Evolutionary conservation across 2,329 filamentous ascomycete genomes (phyloP).

Genomic region (Knufia fluminis): DNA sequence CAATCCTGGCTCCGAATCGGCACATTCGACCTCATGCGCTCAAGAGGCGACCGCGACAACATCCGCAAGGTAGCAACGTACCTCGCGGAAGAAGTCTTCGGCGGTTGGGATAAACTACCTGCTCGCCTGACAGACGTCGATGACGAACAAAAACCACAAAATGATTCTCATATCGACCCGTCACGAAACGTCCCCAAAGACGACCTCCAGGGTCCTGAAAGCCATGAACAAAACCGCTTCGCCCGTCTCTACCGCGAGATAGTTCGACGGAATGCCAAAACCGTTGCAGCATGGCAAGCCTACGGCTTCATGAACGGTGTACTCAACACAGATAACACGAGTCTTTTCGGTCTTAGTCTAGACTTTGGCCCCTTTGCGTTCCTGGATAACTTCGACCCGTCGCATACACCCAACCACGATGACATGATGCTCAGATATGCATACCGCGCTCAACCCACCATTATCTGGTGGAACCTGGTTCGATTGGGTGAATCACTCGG

Average conservation of each 20-base stretch:
- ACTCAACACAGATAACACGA: slow-evolving; percentile 95
- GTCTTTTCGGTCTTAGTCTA: slow-evolving; percentile 75
- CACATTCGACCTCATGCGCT: slow-evolving; percentile 88
- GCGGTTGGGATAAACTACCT: slow-evolving; percentile 78
- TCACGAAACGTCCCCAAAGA: slow-evolving; percentile 47
- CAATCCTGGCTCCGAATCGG: slow-evolving; percentile 86
- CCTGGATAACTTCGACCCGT: slow-evolving; percentile 90
- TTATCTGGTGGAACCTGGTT: slow-evolving; percentile 98
- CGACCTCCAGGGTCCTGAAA: slow-evolving; percentile 56
- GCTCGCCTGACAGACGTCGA: slow-evolving; percentile 38
- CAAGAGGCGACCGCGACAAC: slow-evolving; percentile 66
- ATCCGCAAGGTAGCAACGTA: slow-evolving; percentile 71
- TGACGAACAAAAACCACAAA: slow-evolving; percentile 30
- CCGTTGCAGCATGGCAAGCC: slow-evolving; percentile 89
- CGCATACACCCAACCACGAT: slow-evolving; percentile 95
- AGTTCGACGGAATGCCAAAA: slow-evolving; percentile 71
- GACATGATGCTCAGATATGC: slow-evolving; percentile 78
- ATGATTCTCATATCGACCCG: slow-evolving; percentile 30
- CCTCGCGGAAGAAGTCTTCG: slow-evolving; percentile 76
- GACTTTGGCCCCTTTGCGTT: slow-evolving; percentile 98
- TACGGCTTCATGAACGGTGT: slow-evolving; percentile 99
- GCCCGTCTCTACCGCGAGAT: slow-evolving; percentile 80
- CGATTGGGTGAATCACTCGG: slow-evolving; percentile 81
- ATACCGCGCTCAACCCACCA: slow-evolving; percentile 87
- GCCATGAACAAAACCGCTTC: slow-evolving; percentile 74